These are phyloP conservation scores for Striga hermonthica DNA, from an alignment of 305 asterid species.

Conservation along the genomic window DNA sequence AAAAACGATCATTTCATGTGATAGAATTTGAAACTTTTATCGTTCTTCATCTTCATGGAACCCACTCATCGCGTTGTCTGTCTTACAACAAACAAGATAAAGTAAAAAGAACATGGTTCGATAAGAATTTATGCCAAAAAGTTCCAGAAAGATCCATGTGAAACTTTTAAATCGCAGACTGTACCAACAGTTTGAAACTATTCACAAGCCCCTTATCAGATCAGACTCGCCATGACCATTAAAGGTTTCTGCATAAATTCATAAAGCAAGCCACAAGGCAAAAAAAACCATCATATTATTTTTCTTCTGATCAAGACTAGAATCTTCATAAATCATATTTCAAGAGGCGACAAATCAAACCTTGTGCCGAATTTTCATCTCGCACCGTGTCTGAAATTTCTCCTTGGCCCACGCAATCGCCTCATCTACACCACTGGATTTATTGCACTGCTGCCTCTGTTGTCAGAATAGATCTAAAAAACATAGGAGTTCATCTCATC, in stretches of 20 bases:
- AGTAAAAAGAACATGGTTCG: too few species aligned
- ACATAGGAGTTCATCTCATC: slow-evolving; percentile 68
- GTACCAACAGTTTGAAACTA: slow-evolving; percentile 43
- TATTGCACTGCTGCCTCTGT: slow-evolving; percentile 43
- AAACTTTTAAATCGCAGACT: too few species aligned
- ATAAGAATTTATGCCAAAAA: too few species aligned
- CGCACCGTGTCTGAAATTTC: slow-evolving; percentile 35
- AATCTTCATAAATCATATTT: neutral
- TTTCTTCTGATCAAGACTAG: neutral
- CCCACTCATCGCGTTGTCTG: too few species aligned
- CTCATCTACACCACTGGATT: slow-evolving; percentile 69
- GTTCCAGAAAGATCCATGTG: too few species aligned
- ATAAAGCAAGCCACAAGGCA: neutral
- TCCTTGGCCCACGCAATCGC: slow-evolving; percentile 90
- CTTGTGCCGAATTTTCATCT: neutral
- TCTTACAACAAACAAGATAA: too few species aligned
- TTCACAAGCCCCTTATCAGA: slow-evolving; percentile 33
- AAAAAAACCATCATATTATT: too few species aligned
- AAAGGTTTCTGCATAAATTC: slow-evolving; percentile 38
- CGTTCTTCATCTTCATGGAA: too few species aligned
- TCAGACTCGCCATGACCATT: slow-evolving; percentile 41
- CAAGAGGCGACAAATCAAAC: neutral
- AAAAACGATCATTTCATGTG: too few species aligned
- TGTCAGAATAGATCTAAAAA: slow-evolving; percentile 61
- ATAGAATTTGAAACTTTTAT: too few species aligned